phyloP scores from a whole-genome alignment of 176 grass and related monocot species.

The Elymus sibiricus region DNA sequence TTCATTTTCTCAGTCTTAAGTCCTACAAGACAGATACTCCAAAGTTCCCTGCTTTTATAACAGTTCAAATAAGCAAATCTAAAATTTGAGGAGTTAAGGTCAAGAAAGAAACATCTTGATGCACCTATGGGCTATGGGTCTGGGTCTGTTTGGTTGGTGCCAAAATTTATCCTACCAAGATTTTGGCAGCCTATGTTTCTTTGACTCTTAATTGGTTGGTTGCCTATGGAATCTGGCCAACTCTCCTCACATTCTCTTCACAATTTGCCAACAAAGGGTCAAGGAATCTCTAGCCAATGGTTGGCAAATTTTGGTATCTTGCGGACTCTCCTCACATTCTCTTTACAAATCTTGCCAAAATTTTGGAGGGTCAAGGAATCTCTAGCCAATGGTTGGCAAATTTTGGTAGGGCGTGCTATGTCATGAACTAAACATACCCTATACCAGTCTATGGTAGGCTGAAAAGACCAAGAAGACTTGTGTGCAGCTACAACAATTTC shows the following conservation, averaged over 20 bases:
- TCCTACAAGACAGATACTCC: conserved; percentile 18
- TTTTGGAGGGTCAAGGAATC: no score
- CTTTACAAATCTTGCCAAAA: no score
- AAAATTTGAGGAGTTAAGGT: background rate
- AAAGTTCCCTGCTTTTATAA: conserved; percentile 10
- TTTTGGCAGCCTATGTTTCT: background rate
- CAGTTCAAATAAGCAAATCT: background rate
- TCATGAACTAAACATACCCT: background rate
- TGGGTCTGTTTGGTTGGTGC: background rate
- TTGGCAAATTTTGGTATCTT: no score
- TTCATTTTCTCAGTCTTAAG: conserved; percentile 29
- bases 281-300: background rate
- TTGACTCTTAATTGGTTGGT: background rate
- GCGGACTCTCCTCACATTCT: no score
- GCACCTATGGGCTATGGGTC: background rate
- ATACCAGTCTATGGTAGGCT: background rate
- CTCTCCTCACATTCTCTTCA: no score
- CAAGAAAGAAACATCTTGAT: conserved; percentile 20
- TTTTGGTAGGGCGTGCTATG: background rate
- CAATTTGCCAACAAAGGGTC: background rate
- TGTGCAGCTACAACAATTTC: background rate
- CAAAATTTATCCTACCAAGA: background rate
- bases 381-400: background rate
- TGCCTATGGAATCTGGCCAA: background rate
- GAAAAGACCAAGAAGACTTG: background rate